Evolutionary conservation across 2,329 filamentous ascomycete genomes (phyloP).

Genomic region (Scleromitrula shiraiana): DNA sequence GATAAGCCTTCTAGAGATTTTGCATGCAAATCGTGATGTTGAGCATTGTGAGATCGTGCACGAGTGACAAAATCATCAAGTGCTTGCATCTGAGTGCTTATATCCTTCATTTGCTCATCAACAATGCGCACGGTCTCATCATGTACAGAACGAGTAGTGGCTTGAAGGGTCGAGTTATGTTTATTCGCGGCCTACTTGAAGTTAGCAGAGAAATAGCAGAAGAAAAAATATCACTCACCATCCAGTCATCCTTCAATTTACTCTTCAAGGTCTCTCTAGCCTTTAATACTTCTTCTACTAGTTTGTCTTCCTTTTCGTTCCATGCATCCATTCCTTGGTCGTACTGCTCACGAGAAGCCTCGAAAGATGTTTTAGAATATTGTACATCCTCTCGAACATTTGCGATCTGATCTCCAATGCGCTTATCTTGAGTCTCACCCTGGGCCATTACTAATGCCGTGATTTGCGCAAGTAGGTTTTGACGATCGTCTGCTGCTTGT

Average conservation of each 20-base stretch:
- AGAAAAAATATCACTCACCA: slow-evolving; percentile 42
- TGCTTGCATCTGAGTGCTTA: slow-evolving; percentile 80
- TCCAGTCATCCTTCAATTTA: slow-evolving; percentile 82
- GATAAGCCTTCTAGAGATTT: slow-evolving; percentile 60
- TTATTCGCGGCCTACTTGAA: slow-evolving; percentile 56
- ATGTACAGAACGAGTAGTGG: slow-evolving; percentile 78
- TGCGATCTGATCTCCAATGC: slow-evolving; percentile 57
- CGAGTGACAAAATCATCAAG: slow-evolving; percentile 85
- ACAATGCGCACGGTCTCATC: slow-evolving; percentile 85
- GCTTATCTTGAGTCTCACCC: slow-evolving; percentile 62
- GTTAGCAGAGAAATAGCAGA: slow-evolving; percentile 8
- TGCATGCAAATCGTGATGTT: slow-evolving; percentile 63
- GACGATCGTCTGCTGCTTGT: slow-evolving; percentile 64
- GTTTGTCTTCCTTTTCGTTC: slow-evolving; percentile 58
- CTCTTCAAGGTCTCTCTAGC: slow-evolving; percentile 72
- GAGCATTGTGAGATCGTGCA: slow-evolving; percentile 71
- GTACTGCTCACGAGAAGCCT: slow-evolving; percentile 58
- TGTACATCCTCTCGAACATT: slow-evolving; percentile 57
- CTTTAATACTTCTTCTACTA: slow-evolving; percentile 62
- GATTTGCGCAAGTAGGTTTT: slow-evolving; percentile 68
- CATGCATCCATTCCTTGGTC: slow-evolving; percentile 65
- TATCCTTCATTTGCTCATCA: slow-evolving; percentile 77
- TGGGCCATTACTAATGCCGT: slow-evolving; percentile 67
- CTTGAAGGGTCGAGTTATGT: slow-evolving; percentile 75
- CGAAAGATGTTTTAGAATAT: slow-evolving; percentile 55